Base-by-base conservation (phyloP, 2,329 filamentous ascomycete species). In the Fusarium dimerum region DNA sequence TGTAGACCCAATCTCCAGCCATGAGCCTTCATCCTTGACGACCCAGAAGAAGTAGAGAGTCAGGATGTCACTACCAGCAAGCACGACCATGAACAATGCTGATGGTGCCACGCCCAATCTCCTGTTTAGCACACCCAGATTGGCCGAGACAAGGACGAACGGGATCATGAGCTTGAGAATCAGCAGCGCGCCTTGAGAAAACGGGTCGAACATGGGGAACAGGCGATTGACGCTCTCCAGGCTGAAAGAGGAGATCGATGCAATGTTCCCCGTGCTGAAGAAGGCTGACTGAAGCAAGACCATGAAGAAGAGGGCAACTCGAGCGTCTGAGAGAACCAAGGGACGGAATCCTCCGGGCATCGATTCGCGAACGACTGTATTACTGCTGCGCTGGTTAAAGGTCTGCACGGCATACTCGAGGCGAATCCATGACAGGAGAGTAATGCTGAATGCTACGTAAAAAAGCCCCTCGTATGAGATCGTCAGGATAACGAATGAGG, bases 41-140 rank as follows among this genome's bases (percentile, higher is more conserved):
- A 96, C 90, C 85, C 90, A 99, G 75, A 99, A 99, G 77, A 99
- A 99, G 65, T 94, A 90, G 47, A 99, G 79, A 4, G 94, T 97
- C 69, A 97, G 80, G 45, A 96, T 84, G 68, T 99, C 94, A 55
- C 89, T 92, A 47, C 95, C 84, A 1, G 89, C 89, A 84, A 97
- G 96, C 46, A 96, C 92, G 2, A 93, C 77, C 88, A 97, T 97
- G 74, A 97, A 97, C 5, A 99, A 76, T 6, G 92, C 90, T 39
- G 89, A 92, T 0, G 92, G 92, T 9, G 92, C 88, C 0, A 99
- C 88, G 15, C 89, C 88, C 0, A 99, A 77, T 7, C 88, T 78
- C 62, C 86, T 86, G 70, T 97, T 99, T 15, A 99, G 78, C 12
- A 99, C 89, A 1, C 93, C 94, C n/a, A 99, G 80, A 64, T 95